Conservation (phyloP, 192 early-diverging fungal genomes). For the Umbelopsis sp. region DNA sequence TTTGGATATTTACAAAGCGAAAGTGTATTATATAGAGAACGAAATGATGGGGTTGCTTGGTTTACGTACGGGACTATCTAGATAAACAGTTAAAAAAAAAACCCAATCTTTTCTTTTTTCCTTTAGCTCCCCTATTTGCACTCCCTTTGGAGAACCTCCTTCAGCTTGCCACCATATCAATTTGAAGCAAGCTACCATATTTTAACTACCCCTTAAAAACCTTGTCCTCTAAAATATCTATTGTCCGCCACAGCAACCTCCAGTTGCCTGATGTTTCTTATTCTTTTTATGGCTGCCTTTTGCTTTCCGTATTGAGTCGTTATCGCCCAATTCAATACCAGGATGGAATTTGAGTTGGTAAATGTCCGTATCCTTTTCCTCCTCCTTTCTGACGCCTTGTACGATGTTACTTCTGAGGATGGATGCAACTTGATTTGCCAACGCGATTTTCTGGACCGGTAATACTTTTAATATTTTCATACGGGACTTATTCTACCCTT, state of each 20-base stretch:
- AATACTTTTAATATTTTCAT: not conserved
- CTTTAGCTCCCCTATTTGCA: not conserved
- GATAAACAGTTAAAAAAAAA: not conserved
- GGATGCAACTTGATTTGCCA: slow-evolving; percentile 30
- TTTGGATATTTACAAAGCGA: too few relatives aligned
- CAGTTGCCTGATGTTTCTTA: slow-evolving; percentile 8
- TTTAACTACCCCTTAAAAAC: not conserved
- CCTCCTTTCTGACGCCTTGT: slow-evolving; percentile 26
- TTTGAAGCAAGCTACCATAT: not conserved
- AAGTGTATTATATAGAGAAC: too few relatives aligned
- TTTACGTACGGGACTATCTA: too few relatives aligned
- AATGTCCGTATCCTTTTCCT: slow-evolving; percentile 19
- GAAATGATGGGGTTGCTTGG: too few relatives aligned
- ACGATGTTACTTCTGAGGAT: slow-evolving; percentile 31
- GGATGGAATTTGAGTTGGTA: not conserved
- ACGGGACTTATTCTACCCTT: too few relatives aligned
- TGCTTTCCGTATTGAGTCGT: slow-evolving; percentile 35
- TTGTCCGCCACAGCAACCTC: slow-evolving; percentile 23
- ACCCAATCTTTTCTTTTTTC: too few relatives aligned
- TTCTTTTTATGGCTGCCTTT: slow-evolving; percentile 28
- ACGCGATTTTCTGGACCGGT: slow-evolving; percentile 20
- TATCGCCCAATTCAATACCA: slow-evolving; percentile 33
- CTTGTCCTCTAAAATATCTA: not conserved
- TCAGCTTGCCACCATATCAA: not conserved
- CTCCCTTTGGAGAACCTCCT: not conserved